Base-by-base conservation (phyloP, 768 basidiomycete genomes). In the Asterophora lycoperdoides region DNA sequence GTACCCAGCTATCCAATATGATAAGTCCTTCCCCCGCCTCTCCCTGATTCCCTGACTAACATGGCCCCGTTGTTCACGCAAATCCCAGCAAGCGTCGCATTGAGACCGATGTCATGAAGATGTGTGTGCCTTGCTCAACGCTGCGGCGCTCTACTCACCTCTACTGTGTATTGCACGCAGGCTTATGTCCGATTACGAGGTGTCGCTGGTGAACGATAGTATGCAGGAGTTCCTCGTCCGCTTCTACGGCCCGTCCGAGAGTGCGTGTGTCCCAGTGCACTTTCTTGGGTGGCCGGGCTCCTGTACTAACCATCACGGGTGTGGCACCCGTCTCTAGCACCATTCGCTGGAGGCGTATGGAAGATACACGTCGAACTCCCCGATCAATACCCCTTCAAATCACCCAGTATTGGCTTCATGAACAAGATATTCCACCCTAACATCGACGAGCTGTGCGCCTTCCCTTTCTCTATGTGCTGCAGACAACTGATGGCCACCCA, bases 361-460 rank as follows among this genome's bases (percentile, higher is more conserved):
- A 96, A 95, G 79, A 94, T 99, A 52, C 96, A 99, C 62, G 96
- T 99, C 50, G 96, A 99, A 65, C 78, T 99, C 17, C 96, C 95
- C 18, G 93, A 97, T 56, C 93, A 96, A 68, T 99, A 98, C 64
- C 96, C 96, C 2, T 99, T 87, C 82, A 98, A 98, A 70, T 95
- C 92, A 23, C 96, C 96, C 5, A 93, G 91, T 64, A 99, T 99
- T 57, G 96, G 96, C 1, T 99, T 99, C 71, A 94, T 96, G 92
- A 99, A 99, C 80, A 97, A 97, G 86, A 97, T 99, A 67, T 98
- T 96, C 65, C 96, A 98, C 60, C 96, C 96, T 15, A 99, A 99
- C 64, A 99, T 99, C 62, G 96, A 99, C 70, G 96, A 99, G 69
- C 73, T 96, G 88, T 97, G 66, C 63, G 92, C 74, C n/a, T 39